Evolutionary conservation across 139 green algal species (phyloP).

Genomic region (Chlorella sp.): DNA sequence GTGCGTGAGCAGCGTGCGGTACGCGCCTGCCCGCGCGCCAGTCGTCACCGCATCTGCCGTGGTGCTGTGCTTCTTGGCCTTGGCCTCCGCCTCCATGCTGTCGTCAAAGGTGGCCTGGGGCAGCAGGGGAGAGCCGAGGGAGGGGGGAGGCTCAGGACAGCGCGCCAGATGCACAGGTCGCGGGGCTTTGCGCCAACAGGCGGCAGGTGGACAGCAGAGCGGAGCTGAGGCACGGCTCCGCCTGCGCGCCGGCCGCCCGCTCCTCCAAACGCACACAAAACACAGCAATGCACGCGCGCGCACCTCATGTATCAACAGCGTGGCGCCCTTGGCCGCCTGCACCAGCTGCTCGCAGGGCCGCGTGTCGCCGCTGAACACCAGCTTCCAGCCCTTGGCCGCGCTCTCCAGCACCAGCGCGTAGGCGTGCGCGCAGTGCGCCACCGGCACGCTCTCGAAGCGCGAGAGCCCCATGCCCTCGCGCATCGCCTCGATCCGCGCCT

Average conservation of each 20-base stretch:
- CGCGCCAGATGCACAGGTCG: neutral
- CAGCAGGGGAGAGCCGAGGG: neutral
- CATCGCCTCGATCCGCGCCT: conserved; percentile 6
- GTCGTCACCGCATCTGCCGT: conserved; percentile 82
- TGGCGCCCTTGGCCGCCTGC: conserved; percentile 74
- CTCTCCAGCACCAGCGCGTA: conserved; percentile 76
- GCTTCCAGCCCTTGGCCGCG: conserved; percentile 57
- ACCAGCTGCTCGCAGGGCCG: conserved; percentile 76
- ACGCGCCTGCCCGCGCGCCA: conserved; percentile 70
- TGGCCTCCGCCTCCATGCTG: conserved; percentile 79
- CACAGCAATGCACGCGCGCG: neutral
- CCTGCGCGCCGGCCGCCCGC: neutral
- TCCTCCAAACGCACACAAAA: neutral
- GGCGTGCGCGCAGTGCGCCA: conserved; percentile 74
- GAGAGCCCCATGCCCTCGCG: conserved; percentile 56
- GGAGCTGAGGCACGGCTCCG: neutral
- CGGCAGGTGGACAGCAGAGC: neutral
- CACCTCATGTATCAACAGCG: conserved; percentile 93
- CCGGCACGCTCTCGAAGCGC: conserved; percentile 60
- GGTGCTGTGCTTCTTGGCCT: conserved; percentile 89
- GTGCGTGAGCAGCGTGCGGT: conserved; percentile 95
- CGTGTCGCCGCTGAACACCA: conserved; percentile 94
- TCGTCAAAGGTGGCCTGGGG: conserved; percentile 94
- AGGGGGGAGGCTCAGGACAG: neutral
- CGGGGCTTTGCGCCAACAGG: no score